phyloP scores from a whole-genome alignment of 345 rosid genomes.

The Acer negundo region DNA sequence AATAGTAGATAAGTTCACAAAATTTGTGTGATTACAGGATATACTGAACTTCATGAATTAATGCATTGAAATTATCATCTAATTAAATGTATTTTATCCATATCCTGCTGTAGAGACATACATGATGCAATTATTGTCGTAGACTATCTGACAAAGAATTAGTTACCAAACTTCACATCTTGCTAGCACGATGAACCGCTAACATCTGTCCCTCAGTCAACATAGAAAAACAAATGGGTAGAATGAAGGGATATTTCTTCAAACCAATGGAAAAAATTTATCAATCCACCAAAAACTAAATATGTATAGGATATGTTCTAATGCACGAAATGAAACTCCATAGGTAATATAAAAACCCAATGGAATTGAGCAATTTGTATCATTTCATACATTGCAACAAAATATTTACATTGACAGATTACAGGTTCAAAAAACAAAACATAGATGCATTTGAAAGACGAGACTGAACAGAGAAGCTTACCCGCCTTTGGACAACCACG shows the following conservation, averaged over 20 bases:
- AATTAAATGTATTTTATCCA: neutral
- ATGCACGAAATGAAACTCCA: neutral
- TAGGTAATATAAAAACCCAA: neutral
- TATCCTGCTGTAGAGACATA: neutral
- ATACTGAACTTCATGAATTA: neutral
- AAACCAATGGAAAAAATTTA: neutral
- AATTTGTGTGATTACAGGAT: neutral
- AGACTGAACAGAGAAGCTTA: conserved; percentile 36
- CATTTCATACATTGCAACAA: neutral
- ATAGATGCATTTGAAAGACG: neutral
- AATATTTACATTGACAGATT: neutral
- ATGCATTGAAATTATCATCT: conserved; percentile 3
- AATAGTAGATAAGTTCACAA: neutral
- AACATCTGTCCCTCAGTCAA: neutral
- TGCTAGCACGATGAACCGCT: neutral
- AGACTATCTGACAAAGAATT: neutral
- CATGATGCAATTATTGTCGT: neutral
- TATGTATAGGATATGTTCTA: neutral
- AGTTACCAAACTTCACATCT: neutral
- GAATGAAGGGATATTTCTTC: neutral
- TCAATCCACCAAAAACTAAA: neutral
- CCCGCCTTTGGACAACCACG: conserved; percentile 89
- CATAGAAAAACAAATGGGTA: neutral
- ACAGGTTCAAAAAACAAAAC: neutral
- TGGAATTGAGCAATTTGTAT: neutral